Conservation (phyloP, 2,329 filamentous ascomycete species). For the Pseudogymnoascus sp. region DNA sequence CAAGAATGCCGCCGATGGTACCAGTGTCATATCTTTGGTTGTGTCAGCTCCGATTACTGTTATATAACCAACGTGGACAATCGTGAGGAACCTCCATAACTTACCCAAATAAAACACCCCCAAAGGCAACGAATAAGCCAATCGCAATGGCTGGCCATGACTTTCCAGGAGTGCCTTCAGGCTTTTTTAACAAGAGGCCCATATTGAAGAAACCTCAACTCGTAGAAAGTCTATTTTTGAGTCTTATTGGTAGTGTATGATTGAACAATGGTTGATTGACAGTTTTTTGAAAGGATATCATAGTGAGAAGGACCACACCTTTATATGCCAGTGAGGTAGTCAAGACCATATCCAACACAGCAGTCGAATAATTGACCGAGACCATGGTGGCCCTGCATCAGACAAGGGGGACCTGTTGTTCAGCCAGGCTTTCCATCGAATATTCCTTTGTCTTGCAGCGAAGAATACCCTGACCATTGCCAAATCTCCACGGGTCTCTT, state of each 20-base stretch:
- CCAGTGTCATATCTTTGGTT: slow-evolving; percentile 45
- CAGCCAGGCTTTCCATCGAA: neutral
- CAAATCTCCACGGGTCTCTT: neutral
- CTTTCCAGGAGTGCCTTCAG: slow-evolving; percentile 9
- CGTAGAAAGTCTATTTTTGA: neutral
- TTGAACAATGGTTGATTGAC: neutral
- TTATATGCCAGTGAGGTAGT: neutral
- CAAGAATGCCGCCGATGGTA: slow-evolving; percentile 49
- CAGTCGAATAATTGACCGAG: neutral
- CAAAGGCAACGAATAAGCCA: slow-evolving; percentile 50
- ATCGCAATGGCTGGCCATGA: slow-evolving; percentile 28
- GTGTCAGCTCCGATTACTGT: slow-evolving; percentile 21
- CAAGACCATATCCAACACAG: neutral
- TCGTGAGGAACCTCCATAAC: neutral
- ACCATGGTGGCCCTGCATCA: neutral
- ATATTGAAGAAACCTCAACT: slow-evolving; percentile 1
- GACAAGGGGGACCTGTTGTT: neutral
- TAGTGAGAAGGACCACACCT: neutral
- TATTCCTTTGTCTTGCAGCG: neutral
- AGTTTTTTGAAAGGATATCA: neutral
- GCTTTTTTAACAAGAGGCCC: slow-evolving; percentile 9
- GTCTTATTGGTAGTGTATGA: neutral
- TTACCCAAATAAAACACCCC: slow-evolving; percentile 34
- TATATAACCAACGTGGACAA: slow-evolving; percentile 32
- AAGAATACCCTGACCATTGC: neutral